Base-by-base conservation (phyloP, 2,329 filamentous ascomycete genomes). In the Clonostachys rhizophaga region DNA sequence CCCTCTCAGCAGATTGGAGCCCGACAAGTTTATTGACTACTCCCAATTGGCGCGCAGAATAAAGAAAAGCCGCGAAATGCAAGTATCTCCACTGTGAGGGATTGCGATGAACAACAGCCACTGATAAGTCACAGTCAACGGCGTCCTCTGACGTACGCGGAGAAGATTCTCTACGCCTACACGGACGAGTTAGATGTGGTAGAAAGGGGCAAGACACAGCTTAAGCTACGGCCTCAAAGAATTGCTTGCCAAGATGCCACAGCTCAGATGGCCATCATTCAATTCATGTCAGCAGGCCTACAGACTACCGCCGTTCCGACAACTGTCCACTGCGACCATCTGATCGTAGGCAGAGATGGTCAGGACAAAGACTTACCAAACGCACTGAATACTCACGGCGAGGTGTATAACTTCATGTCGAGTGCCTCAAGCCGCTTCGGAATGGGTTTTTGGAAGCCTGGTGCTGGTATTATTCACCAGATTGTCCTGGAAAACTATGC, bases 191-290 rank as follows among this genome's bases (percentile, higher is more conserved):
- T n/a, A 6, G n/a, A 16, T 24, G 17, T 24, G 6, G 17, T 52
- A 1, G 44, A 48, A 8, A 46, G 50, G 2, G 49, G 46, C 3
- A 36, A 24, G 14, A 43, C 49, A 9, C 46, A 52, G 30, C 46
- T 52, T 5, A 40, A 33, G 13, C 42, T 52, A n/a, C 43, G 50
- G 13, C 46, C 50, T 17, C 30, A 42, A 10, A 40, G 50, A 5
- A 47, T 50, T 17, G 50, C 50, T 13, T 52, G 50, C 36, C 49
- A 52, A 41, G 50, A 52, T 41, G 50, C 50, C 5, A 52, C 50
- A 11, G 50, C 50, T 4, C 49, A 52, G 37, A 52, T 50, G 50
- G 50, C 50, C 16, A 50, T 52, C 41, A 48, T 52, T 35, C 50
- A 52, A 14, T 52, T 50, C 46, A 52, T 52, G 50, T 50, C 50